These are phyloP conservation scores for Blattamonas nauphoetae DNA, from an alignment of 78 protist genomes.

Conservation along the genomic window DNA sequence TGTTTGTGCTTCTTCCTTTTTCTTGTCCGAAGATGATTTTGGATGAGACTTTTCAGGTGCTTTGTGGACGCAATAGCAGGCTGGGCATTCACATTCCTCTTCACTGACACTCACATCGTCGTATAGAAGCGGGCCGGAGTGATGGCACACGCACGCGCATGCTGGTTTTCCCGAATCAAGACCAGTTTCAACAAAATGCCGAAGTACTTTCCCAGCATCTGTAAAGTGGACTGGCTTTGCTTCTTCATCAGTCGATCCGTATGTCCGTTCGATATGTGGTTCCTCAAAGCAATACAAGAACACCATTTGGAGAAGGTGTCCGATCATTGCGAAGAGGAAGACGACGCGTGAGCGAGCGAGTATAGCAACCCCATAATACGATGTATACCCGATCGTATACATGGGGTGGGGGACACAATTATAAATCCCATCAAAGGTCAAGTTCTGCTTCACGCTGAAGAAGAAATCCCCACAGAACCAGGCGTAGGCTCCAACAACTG, in stretches of 20 bases:
- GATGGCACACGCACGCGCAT: no score
- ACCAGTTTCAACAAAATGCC: no score
- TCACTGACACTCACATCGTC: no score
- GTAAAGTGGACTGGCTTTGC: no score
- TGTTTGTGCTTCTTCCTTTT: no score
- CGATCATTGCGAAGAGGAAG: not conserved
- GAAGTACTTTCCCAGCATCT: no score
- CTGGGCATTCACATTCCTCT: no score
- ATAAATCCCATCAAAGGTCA: not conserved
- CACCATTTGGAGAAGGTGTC: not conserved
- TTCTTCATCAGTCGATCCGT: not conserved
- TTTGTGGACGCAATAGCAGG: no score
- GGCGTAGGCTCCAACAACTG: slow-evolving; percentile 6
- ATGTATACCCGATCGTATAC: not conserved
- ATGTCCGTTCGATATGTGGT: not conserved
- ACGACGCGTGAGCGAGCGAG: not conserved
- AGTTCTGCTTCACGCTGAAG: not conserved
- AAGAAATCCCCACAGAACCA: slow-evolving; percentile 15
- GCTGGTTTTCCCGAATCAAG: no score
- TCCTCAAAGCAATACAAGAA: not conserved
- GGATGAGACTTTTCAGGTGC: no score
- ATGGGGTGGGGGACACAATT: not conserved
- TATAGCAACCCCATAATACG: not conserved
- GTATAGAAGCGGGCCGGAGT: no score
- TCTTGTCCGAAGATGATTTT: no score